phyloP scores from a whole-genome alignment of 306 rosid species.

The Corylus avellana region DNA sequence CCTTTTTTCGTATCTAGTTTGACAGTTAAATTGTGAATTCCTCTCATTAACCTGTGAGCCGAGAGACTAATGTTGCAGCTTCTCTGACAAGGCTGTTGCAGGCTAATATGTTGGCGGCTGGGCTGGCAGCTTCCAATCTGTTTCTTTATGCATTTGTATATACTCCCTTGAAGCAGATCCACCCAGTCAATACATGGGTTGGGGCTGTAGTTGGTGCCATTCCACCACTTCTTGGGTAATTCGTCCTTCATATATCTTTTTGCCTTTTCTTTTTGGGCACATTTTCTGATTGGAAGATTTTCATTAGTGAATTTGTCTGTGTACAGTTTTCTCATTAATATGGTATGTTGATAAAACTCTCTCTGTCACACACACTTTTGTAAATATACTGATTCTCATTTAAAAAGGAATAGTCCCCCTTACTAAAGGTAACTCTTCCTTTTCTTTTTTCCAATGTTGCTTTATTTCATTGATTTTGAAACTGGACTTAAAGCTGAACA shows the following conservation, averaged over 20 bases:
- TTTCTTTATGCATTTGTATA: constrained; percentile 82
- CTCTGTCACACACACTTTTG: neutral
- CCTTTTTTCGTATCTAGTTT: constrained; percentile 17
- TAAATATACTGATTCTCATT: neutral
- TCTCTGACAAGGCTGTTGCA: constrained; percentile 83
- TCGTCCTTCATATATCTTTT: constrained; percentile 7
- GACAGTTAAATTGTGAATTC: constrained; percentile 1
- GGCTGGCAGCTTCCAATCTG: constrained; percentile 91
- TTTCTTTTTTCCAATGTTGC: neutral
- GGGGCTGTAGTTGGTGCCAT: constrained; percentile 98
- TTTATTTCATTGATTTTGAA: no score
- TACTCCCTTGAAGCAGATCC: constrained; percentile 95
- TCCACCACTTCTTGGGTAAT: constrained; percentile 97
- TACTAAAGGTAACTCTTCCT: neutral
- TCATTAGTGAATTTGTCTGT: neutral
- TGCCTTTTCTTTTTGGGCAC: neutral
- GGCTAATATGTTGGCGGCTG: constrained; percentile 97
- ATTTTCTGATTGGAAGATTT: neutral
- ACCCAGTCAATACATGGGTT: constrained; percentile 95
- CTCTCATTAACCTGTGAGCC: constrained; percentile 24
- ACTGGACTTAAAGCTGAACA: neutral
- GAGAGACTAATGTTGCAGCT: constrained; percentile 53
- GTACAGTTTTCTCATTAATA: neutral
- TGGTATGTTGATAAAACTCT: neutral
- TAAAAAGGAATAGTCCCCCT: neutral